These are phyloP conservation scores for Epichloe hybrida DNA, from an alignment of 2,329 filamentous ascomycete species.

Conservation along the genomic window DNA sequence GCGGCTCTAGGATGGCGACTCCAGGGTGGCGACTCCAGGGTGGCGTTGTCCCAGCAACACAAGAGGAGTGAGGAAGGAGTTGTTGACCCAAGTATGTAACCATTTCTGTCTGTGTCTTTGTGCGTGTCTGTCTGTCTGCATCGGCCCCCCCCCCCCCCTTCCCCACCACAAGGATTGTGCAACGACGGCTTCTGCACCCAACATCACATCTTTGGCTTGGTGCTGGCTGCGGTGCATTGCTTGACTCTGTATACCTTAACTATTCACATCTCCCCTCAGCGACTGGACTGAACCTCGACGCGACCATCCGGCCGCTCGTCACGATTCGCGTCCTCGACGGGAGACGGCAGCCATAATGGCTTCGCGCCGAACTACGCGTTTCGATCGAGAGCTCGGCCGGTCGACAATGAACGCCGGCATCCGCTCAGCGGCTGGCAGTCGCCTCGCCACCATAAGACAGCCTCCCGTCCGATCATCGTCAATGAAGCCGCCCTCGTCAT, in stretches of 20 bases:
- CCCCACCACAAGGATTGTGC: slow-evolving; percentile 3
- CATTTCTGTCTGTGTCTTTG: slow-evolving; percentile 1
- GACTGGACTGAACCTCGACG: neutral
- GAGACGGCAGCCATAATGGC: slow-evolving; percentile 3
- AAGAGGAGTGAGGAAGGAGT: neutral
- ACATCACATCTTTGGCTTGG: neutral
- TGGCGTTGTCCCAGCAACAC: neutral
- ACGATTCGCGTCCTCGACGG: neutral
- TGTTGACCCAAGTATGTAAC: too few relatives aligned
- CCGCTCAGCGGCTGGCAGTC: slow-evolving; percentile 2
- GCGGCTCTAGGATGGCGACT: too few relatives aligned
- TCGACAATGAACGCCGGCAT: slow-evolving; percentile 3
- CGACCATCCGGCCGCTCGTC: neutral
- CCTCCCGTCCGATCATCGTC: slow-evolving; percentile 1
- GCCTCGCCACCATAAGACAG: slow-evolving; percentile 1
- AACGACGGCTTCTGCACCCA: neutral
- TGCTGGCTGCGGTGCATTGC: neutral
- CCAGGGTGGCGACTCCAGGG: too few relatives aligned
- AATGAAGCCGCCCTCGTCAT: slow-evolving; percentile 1
- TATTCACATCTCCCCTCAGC: neutral
- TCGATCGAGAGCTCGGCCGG: slow-evolving; percentile 6
- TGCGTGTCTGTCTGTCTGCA: neutral
- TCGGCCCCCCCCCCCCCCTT: neutral
- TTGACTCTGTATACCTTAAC: neutral
- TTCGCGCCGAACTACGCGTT: slow-evolving; percentile 7